Evolutionary conservation across 2,329 filamentous ascomycete species (phyloP).

Genomic region (Talaromyces sp.): DNA sequence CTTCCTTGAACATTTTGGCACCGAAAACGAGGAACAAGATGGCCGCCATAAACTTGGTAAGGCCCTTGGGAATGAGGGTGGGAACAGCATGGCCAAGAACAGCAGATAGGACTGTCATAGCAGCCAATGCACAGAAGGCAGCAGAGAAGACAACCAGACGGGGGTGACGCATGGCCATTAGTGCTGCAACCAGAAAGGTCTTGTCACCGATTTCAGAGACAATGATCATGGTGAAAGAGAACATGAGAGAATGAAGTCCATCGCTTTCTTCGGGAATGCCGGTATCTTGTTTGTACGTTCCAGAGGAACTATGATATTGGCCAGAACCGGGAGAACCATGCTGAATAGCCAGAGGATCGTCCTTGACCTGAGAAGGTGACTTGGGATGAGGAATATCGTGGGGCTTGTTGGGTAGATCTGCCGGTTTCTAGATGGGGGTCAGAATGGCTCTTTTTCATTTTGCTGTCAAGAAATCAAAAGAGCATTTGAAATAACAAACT

Average conservation of each 20-base stretch:
- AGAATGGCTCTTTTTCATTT: neutral
- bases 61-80: conserved; percentile 81
- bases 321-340: conserved; percentile 27
- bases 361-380: conserved; percentile 53
- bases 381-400: conserved; percentile 71
- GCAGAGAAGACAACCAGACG: conserved; percentile 91
- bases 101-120: conserved; percentile 95
- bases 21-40: conserved; percentile 89
- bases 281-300: conserved; percentile 32
- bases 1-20: conserved; percentile 79
- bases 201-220: conserved; percentile 98
- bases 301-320: conserved; percentile 33
- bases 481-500: neutral
- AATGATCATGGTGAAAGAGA: conserved; percentile 96
- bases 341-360: conserved; percentile 34
- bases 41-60: conserved; percentile 86
- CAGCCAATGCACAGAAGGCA: conserved; percentile 85
- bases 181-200: conserved; percentile 92
- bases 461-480: neutral
- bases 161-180: conserved; percentile 99
- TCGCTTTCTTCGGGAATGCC: conserved; percentile 66
- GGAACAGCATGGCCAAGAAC: conserved; percentile 91
- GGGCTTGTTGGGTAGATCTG: conserved; percentile 75
- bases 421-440: conserved; percentile 67
- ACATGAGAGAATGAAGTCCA: conserved; percentile 76